Percentiles rank a stretch among this genome's conserved stretches.
phyloP scores from a whole-genome alignment of 2,329 filamentous ascomycete genomes.

The Colletotrichum musicola region DNA sequence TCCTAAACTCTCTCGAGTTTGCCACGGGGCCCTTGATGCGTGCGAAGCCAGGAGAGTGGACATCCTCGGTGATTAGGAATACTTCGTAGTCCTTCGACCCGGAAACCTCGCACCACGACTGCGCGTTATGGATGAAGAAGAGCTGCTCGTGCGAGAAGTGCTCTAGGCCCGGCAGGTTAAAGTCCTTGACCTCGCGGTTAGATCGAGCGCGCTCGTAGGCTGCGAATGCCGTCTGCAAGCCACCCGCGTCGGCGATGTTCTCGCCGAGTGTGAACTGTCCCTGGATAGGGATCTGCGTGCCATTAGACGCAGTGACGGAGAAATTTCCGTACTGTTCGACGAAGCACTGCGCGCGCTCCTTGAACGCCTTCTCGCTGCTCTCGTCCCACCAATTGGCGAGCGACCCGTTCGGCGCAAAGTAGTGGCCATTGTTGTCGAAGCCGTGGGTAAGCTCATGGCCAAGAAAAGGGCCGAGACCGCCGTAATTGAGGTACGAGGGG shows the following conservation, averaged over 20 bases:
- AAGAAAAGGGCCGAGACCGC: conserved; percentile 73
- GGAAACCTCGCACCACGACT: conserved; percentile 75
- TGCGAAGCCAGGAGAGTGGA: conserved; percentile 73
- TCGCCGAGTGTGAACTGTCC: conserved; percentile 74
- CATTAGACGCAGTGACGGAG: conserved; percentile 67
- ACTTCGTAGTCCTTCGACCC: conserved; percentile 66
- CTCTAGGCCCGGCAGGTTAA: conserved; percentile 69
- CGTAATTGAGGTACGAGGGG: conserved; percentile 75
- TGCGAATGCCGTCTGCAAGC: conserved; percentile 71
- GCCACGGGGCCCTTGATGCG: conserved; percentile 73
- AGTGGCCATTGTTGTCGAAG: conserved; percentile 74
- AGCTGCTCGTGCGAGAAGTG: conserved; percentile 75
- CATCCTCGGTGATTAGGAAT: conserved; percentile 69
- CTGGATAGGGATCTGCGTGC: conserved; percentile 69
- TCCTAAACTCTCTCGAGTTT: conserved; percentile 75
- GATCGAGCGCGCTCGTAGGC: conserved; percentile 73
- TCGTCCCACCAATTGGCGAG: conserved; percentile 76
- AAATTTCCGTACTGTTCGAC: conserved; percentile 74
- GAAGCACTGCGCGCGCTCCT: conserved; percentile 73
- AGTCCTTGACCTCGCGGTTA: conserved; percentile 57
- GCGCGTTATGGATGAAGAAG: conserved; percentile 75
- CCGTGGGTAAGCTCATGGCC: conserved; percentile 79
- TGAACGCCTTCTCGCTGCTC: conserved; percentile 68
- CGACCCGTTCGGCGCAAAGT: conserved; percentile 74
- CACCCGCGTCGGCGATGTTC: conserved; percentile 79